A percentile compares a stretch with the other conserved stretches of the same genome.
Conservation (phyloP, 2,329 filamentous ascomycete genomes). For the Stemphylium lycopersici region DNA sequence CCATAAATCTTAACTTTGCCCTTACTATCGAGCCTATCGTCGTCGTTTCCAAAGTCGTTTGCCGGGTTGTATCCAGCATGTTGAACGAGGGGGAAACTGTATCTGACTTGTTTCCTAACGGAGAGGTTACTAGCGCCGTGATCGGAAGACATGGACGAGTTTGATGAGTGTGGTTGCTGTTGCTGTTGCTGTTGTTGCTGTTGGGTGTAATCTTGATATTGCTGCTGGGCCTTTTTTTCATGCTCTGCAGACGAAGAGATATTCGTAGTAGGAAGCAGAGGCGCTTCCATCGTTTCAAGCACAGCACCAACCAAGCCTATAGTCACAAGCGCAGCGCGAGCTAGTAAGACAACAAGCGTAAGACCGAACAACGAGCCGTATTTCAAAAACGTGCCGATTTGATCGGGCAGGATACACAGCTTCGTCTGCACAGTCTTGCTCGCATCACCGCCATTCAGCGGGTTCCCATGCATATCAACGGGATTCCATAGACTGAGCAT, state of each 20-base stretch:
- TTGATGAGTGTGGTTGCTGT: constrained; percentile 30
- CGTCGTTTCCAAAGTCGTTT: constrained; percentile 15
- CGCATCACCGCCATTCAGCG: constrained; percentile 47
- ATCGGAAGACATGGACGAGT: constrained; percentile 41
- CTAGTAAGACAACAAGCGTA: constrained; percentile 56
- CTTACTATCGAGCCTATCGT: constrained; percentile 16
- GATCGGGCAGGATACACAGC: constrained; percentile 87
- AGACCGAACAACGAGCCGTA: constrained; percentile 70
- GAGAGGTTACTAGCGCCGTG: constrained; percentile 25
- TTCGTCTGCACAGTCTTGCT: constrained; percentile 78
- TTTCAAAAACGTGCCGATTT: constrained; percentile 80
- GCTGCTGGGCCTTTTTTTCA: neutral
- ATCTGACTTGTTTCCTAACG: constrained; percentile 34
- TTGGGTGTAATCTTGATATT: neutral
- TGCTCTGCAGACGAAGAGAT: constrained; percentile 28
- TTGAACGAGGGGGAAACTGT: constrained; percentile 46
- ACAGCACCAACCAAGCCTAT: constrained; percentile 21
- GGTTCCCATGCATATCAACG: constrained; percentile 62
- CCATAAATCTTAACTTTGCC: constrained; percentile 40
- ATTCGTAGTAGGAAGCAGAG: constrained; percentile 40
- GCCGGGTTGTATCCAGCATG: constrained; percentile 51
- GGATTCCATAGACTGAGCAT: constrained; percentile 94
- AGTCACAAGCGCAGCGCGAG: constrained; percentile 52
- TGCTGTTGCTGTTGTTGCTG: neutral
- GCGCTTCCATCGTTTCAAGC: constrained; percentile 8